Evolutionary conservation across 2,329 filamentous ascomycete species (phyloP).

Genomic region (Fusarium caatingaense): DNA sequence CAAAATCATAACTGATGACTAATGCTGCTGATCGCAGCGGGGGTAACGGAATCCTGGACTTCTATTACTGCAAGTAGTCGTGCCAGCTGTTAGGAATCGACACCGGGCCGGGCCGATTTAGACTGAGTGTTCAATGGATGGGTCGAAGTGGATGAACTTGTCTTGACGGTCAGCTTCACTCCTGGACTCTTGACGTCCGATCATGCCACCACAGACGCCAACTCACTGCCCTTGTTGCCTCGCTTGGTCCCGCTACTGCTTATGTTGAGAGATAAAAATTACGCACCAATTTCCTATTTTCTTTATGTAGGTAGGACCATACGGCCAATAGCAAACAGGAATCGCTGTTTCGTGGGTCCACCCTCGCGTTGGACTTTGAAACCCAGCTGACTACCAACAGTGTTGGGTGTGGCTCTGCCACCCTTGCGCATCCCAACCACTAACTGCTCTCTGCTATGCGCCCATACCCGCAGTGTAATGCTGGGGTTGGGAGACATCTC

Average conservation of each 20-base stretch:
- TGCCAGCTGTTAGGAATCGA: not conserved
- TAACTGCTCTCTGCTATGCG: too few species aligned
- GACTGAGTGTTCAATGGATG: not conserved
- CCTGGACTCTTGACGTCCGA: not conserved
- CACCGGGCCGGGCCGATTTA: not conserved
- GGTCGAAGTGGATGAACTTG: not conserved
- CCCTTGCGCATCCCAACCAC: too few species aligned
- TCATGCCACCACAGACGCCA: not conserved
- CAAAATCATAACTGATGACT: too few species aligned
- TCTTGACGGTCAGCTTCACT: not conserved
- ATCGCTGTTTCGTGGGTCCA: not conserved
- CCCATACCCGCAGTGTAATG: too few species aligned
- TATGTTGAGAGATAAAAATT: not conserved
- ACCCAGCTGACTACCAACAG: not conserved
- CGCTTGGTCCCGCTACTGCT: too few species aligned
- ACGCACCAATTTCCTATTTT: not conserved
- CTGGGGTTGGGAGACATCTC: too few species aligned
- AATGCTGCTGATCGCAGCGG: not conserved
- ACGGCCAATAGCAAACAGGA: not conserved
- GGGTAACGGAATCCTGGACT: fast-evolving
- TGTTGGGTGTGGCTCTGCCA: not conserved
- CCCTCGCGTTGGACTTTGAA: not conserved
- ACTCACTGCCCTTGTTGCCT: not conserved
- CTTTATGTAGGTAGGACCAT: too few species aligned
- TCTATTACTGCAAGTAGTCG: not conserved